Base-by-base conservation (phyloP, 208 protist genomes). In the Trypanosoma lewisi region DNA sequence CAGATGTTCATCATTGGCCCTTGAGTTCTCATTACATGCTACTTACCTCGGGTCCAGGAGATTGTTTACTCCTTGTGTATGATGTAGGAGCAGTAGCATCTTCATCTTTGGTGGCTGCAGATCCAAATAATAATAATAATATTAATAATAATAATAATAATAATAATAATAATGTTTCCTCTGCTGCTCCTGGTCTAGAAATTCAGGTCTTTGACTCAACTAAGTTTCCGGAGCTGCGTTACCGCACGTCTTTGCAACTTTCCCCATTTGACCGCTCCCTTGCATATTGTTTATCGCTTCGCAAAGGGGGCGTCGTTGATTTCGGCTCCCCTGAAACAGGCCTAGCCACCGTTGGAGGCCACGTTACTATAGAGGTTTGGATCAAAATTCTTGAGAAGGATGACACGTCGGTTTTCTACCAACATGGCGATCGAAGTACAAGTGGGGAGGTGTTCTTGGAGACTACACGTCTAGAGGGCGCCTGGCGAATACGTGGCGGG, bases 401-500 rank as follows among this genome's bases (percentile, higher is more conserved):
- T 52, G 82, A 88, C 33, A 71, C 73, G n/a, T 73, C 75, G 14
- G 83, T 79, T n/a, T 71, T 97, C 16, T 97, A 97, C 70, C 80
- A 86, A 42, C 93, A 97, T 73, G 93, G 93, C 49, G 87, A 97
- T 70, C 76, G 83, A 59, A 81, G 67, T 60, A 94, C 76, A 12
- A 91, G 78, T 67, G 90, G 93, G 12, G 89, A 97, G 53, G 85
- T 97, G 14, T 97, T 96, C 67, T 25, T 97, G 2, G 93, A 97
- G 70, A 85, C 80, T 8, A 71, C 79, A 21, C 68, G 70, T 30
- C 75, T 90, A 19, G 93, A 97, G 30, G 87, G 87, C 23, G 75
- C 77, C 16, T 87, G 70, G 66, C 89, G 86, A 48, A 73, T 96
- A 27, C 82, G 85, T 17, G 93, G 89, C 49, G 93, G 93, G 30